Base-by-base conservation (phyloP, 2,329 filamentous ascomycete genomes). In the Penicillium brevicompactum region DNA sequence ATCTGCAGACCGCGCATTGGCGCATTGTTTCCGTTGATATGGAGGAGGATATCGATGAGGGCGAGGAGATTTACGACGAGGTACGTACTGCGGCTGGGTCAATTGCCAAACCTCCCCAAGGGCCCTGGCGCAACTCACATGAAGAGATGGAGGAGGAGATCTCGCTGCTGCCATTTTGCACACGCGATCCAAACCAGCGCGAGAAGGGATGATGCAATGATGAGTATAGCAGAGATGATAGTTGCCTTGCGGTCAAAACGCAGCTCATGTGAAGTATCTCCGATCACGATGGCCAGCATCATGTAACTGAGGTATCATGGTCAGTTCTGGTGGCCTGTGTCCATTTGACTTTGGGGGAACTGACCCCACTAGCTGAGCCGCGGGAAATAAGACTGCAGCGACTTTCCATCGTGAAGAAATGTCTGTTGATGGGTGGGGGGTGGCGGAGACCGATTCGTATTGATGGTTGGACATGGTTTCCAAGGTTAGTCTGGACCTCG, bases 31-130 rank as follows among this genome's bases (percentile, higher is more conserved):
- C 64, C 61, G 44, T 70, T 31, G 44, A 74, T 66, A 50, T 73
- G 71, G 32, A 75, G 58, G 14, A 72, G 38, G 16, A 72, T 57
- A 46, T 74, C 73, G 45, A 74, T 64, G 9, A 72, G 56, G 5
- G 70, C 65, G 42, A 74, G 58, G 5, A 72, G 44, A 50, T 69
- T 73, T 14, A 59, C 42, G 4, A 49, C 38, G 13, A 55, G 13
- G n/a, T 50, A 59, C 18, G 62, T 60, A 31, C 62, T 64, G 18
- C 14, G 7, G 13, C 13, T 6, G 11, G 13, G 13, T 37, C n/a
- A 37, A n/a, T 37, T n/a, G 34, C n/a, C 3, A 6, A 34, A 14
- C 34, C 16, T 37, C n/a, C 8, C 2, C 31, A 11, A 4, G 13
- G 34, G 34, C 5, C 24, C 11, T n/a, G 34, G 7, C 5, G n/a